phyloP scores from a whole-genome alignment of 805 yeast species.

The Danielia reshetovae region DNA sequence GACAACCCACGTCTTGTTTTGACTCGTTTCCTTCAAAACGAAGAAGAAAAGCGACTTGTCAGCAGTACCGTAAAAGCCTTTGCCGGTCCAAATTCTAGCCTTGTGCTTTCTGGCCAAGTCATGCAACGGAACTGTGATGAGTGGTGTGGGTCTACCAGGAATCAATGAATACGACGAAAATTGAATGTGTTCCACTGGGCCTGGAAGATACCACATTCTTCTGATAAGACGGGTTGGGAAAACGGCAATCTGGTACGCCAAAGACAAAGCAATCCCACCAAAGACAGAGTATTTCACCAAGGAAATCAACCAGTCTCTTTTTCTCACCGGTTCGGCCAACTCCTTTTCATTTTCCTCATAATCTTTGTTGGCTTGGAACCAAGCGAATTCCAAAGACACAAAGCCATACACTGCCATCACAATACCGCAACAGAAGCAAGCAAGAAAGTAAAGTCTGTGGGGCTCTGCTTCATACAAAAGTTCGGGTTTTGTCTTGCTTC shows the following conservation, averaged over 20 bases:
- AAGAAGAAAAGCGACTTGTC: constrained; percentile 73
- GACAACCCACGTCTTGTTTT: constrained; percentile 64
- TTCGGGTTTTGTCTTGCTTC: constrained; percentile 59
- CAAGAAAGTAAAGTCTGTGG: constrained; percentile 69
- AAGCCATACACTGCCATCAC: constrained; percentile 68
- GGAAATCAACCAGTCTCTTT: constrained; percentile 34
- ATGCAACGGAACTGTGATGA: constrained; percentile 60
- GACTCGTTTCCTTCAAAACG: constrained; percentile 52
- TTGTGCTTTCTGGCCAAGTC: constrained; percentile 52
- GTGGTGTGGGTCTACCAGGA: constrained; percentile 76
- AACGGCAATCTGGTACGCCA: constrained; percentile 27
- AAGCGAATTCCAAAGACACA: constrained; percentile 54
- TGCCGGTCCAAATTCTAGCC: constrained; percentile 79
- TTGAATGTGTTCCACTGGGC: constrained; percentile 49
- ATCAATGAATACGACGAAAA: constrained; percentile 73
- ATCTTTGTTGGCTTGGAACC: constrained; percentile 46
- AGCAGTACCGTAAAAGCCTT: constrained; percentile 81
- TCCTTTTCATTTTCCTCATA: constrained; percentile 51
- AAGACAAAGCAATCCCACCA: constrained; percentile 24
- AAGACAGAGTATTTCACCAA: constrained; percentile 26
- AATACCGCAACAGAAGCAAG: constrained; percentile 64
- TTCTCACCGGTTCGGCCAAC: constrained; percentile 39
- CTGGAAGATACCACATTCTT: constrained; percentile 74
- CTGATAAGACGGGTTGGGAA: constrained; percentile 71
- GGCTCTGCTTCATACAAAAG: constrained; percentile 81